Evolutionary conservation across 2,329 filamentous ascomycete species (phyloP).

Genomic region (Xylariaceae sp.): DNA sequence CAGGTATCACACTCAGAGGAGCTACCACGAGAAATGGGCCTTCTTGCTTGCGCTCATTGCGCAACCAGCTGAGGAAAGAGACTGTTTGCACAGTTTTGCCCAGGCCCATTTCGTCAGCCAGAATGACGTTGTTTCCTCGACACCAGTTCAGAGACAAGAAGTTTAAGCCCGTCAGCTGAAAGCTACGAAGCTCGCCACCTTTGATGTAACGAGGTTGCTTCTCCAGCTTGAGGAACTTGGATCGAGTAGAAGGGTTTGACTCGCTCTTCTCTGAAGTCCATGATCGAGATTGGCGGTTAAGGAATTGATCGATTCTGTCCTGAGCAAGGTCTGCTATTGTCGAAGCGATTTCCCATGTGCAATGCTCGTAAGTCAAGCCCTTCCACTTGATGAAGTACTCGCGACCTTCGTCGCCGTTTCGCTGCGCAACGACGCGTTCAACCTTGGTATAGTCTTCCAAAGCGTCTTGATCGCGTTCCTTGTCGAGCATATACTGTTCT

Average conservation of each 20-base stretch:
- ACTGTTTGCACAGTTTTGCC: constrained; percentile 98
- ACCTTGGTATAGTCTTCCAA: constrained; percentile 87
- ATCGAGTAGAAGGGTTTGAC: constrained; percentile 67
- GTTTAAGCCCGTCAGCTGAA: constrained; percentile 90
- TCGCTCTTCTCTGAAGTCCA: constrained; percentile 77
- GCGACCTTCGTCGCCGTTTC: constrained; percentile 70
- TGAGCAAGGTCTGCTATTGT: constrained; percentile 76
- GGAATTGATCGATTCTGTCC: constrained; percentile 83
- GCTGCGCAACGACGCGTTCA: constrained; percentile 82
- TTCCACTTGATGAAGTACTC: constrained; percentile 99
- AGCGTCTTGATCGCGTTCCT: constrained; percentile 83
- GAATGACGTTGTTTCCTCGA: constrained; percentile 86
- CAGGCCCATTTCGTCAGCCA: constrained; percentile 97
- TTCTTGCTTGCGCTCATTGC: constrained; percentile 82
- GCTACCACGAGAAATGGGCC: constrained; percentile 97
- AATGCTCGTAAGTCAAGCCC: constrained; percentile 84
- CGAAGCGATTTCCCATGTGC: constrained; percentile 82
- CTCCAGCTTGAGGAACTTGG: constrained; percentile 66
- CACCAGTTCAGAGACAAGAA: constrained; percentile 97
- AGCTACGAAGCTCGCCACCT: constrained; percentile 79
- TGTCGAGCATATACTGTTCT: constrained; percentile 92
- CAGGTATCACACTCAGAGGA: constrained; percentile 91
- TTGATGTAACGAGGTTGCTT: constrained; percentile 82
- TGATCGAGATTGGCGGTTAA: constrained; percentile 75
- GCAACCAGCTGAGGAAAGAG: constrained; percentile 93